Conservation (phyloP, 2,329 filamentous ascomycete genomes). For the Clonostachys rosea region DNA sequence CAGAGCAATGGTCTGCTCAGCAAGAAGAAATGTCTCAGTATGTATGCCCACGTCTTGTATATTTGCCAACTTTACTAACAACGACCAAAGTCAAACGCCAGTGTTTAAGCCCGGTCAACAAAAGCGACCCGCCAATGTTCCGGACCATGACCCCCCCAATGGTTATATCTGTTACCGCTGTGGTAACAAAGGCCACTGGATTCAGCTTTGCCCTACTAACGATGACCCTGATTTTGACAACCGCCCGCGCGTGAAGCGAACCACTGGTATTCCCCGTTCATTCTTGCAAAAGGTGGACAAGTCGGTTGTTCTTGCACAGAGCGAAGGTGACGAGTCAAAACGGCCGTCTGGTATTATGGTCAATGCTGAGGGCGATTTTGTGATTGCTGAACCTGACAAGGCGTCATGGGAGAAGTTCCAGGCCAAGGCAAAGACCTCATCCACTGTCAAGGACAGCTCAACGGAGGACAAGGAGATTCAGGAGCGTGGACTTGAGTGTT, state of each 20-base stretch:
- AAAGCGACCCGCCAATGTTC: constrained; percentile 71
- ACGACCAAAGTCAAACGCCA: constrained; percentile 49
- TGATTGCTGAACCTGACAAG: constrained; percentile 93
- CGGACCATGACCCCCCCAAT: constrained; percentile 87
- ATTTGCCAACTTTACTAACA: constrained; percentile 22
- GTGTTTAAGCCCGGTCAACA: constrained; percentile 50
- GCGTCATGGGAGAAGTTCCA: constrained; percentile 96
- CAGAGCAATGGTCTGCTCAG: constrained; percentile 87
- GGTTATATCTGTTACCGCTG: constrained; percentile 97
- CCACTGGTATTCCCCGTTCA: constrained; percentile 92
- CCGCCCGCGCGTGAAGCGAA: constrained; percentile 87
- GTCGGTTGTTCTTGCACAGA: constrained; percentile 68
- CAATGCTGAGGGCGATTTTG: constrained; percentile 95
- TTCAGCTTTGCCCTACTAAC: constrained; percentile 96
- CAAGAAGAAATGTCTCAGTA: constrained; percentile 89
- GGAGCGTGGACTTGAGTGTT: constrained; percentile 84
- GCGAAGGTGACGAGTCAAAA: constrained; percentile 77
- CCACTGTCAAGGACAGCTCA: constrained; percentile 72
- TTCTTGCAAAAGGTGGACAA: constrained; percentile 96
- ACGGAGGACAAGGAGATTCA: constrained; percentile 82
- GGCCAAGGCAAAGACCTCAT: constrained; percentile 84
- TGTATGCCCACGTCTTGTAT: constrained; percentile 17
- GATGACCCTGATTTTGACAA: constrained; percentile 95
- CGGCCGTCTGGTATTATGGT: constrained; percentile 91
- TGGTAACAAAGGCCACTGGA: constrained; percentile 98